Evolutionary conservation across 495 filamentous ascomycete genomes (phyloP), one percentile per base, ranked within the genome.

Genomic region (Penicillium salamii): DNA sequence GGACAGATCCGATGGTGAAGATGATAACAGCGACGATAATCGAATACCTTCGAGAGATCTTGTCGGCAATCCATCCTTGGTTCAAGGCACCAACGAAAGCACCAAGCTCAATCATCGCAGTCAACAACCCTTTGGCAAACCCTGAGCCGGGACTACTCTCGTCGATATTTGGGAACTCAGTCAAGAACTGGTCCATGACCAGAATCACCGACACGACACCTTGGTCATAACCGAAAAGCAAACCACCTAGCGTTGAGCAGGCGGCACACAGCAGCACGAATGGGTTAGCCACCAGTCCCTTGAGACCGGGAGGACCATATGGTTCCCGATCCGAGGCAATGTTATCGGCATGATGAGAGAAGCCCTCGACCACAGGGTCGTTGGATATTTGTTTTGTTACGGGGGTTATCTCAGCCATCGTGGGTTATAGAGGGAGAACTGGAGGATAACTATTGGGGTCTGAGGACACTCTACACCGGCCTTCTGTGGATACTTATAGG

Each of bases 121-220:
- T 82, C 64, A 82, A 65, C 11, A 84, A 51, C 5, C 80, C 80
- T 58, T 83, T 84, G 71, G 74, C 78, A 52, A 84, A 83, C 0
- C 76, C 76, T 5, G 74, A 67, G 2, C 75, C 74, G 3, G 72
- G 57, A 9, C 67, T 57, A 21, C 50, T 52, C 12, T 68, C 66
- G 4, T 65, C 64, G 5, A 83, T 69, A 15, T 66, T 59, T 5
- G 73, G 60, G 47, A 84, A 82, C 1, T 67, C 66, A 4, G 65
- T 58, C 5, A 82, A 59, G 54, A 84, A 83, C 42, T 82, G 78
- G 19, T 76, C 67, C 78, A 81, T 81, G 14, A 80, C 77, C 31
- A 82, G 59, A 17, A 77, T 79, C 1, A 84, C 69, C 2, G 76
- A 79, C 21, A 84, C 72, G 13, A 84, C 80, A 23, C 66, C 72